These are phyloP conservation scores for Zasmidium citrigriseum DNA, from an alignment of 2,329 filamentous ascomycete species.

Conservation along the genomic window DNA sequence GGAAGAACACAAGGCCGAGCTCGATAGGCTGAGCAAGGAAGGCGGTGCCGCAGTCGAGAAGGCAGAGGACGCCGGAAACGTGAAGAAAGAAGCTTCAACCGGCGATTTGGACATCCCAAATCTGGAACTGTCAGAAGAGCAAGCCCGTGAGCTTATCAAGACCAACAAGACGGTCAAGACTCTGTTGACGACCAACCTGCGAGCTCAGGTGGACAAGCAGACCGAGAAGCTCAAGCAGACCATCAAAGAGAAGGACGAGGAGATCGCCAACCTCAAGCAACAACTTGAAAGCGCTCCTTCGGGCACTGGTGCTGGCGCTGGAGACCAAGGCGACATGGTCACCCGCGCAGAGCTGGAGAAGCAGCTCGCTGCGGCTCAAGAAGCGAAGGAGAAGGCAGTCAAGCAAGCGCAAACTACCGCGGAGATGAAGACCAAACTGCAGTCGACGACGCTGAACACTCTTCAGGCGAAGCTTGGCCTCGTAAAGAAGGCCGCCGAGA, in stretches of 20 bases:
- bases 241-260: constrained; percentile 33
- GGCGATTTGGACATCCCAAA: constrained; percentile 21
- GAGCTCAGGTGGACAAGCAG: constrained; percentile 46
- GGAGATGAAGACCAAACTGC: constrained; percentile 65
- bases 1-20: constrained; percentile 38
- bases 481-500: constrained; percentile 77
- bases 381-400: constrained; percentile 38
- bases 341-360: constrained; percentile 24
- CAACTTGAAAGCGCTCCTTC: constrained; percentile 13
- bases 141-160: constrained; percentile 52
- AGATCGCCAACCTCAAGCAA: constrained; percentile 28
- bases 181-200: constrained; percentile 61
- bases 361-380: constrained; percentile 29
- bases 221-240: constrained; percentile 39
- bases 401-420: constrained; percentile 27
- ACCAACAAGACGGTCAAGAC: constrained; percentile 51
- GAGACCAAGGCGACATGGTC: constrained; percentile 17
- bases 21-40: constrained; percentile 38
- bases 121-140: constrained; percentile 48
- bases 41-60: constrained; percentile 40
- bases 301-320: constrained; percentile 1
- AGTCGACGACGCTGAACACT: constrained; percentile 68
- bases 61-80: constrained; percentile 34
- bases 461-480: constrained; percentile 73
- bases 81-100: constrained; percentile 31